Evolutionary conservation across 805 yeast species (phyloP), one percentile per base, ranked within the genome.

Genomic region (Metschnikowia koreensis): DNA sequence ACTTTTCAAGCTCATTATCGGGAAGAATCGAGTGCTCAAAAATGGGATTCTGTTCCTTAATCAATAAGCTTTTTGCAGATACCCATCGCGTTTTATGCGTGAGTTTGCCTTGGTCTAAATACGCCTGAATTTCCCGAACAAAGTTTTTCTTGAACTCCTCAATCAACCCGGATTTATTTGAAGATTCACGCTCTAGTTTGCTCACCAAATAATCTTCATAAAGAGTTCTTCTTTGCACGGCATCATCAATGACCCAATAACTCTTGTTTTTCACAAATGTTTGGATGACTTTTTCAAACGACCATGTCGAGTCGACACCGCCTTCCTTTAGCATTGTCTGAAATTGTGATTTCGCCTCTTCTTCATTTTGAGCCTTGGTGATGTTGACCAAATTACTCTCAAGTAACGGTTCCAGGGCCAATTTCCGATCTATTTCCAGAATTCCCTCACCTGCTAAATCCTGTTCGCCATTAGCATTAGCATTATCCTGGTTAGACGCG

Each of bases 301-400:
- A 78, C 92, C 93, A 87, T 0, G 86, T 79, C 0, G 87, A 77
- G 64, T 86, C 91, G 2, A 90, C 89, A 7, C 75, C 68, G 38
- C 77, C 67, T 1, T 77, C 81, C 34, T 69, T 65, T 9, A 91
- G 69, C 78, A 90, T 73, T 2, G 70, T 64, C 15, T 74, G 59
- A 62, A 86, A 90, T 9, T 66, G 69, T 5, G 60, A 56, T 41
- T 76, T 78, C 2, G 80, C 78, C 16, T 74, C 79, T 31, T 67
- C 66, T 31, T 53, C 55, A 0, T 68, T 44, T 13, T 50, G 56
- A 2, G 52, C 61, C 38, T 54, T 55, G 0, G 61, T 59, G 7
- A 66, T 62, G 10, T 66, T 60, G 11, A 70, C 50, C 15, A 76
- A 55, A 27, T 54, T 57, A 39, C 64, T 63, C 4, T 54, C 47